Evolutionary conservation across 352 stramenopile genomes (phyloP).

Genomic region (Phytophthora agathidicida): DNA sequence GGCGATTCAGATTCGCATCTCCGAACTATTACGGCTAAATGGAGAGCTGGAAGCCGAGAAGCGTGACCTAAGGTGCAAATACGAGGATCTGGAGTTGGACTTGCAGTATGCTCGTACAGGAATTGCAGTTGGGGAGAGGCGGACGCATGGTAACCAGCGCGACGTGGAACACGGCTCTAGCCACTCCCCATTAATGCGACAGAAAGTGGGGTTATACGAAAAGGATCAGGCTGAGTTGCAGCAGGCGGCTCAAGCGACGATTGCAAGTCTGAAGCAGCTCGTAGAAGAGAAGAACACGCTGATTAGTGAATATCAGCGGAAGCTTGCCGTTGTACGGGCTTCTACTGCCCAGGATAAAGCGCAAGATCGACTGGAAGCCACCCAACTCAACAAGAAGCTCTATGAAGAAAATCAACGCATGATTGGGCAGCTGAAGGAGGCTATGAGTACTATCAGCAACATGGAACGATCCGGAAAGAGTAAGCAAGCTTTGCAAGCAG

Average conservation of each 20-base stretch:
- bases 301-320: slow-evolving; percentile 66
- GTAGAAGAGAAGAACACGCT: slow-evolving; percentile 79
- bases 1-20: slow-evolving; percentile 42
- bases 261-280: slow-evolving; percentile 83
- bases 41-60: slow-evolving; percentile 51
- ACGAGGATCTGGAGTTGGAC: slow-evolving; percentile 67
- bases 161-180: slow-evolving; percentile 18
- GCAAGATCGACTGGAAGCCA: slow-evolving; percentile 58
- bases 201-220: slow-evolving; percentile 78
- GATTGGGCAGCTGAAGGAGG: slow-evolving; percentile 75
- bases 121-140: slow-evolving; percentile 18
- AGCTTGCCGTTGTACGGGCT: slow-evolving; percentile 51
- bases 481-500: slow-evolving; percentile 64
- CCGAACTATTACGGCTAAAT: slow-evolving; percentile 51
- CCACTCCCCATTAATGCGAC: slow-evolving; percentile 54
- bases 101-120: slow-evolving; percentile 57
- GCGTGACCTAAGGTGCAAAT: slow-evolving; percentile 45
- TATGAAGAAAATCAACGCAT: slow-evolving; percentile 83
- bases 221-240: slow-evolving; percentile 77
- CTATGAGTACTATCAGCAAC: slow-evolving; percentile 66
- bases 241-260: slow-evolving; percentile 76
- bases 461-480: slow-evolving; percentile 65
- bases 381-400: slow-evolving; percentile 68
- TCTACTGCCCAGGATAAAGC: slow-evolving; percentile 57
- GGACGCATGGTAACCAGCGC: slow-evolving; percentile 33